Base-by-base conservation (phyloP, 2,329 filamentous ascomycete genomes). In the Aspergillus ruber region DNA sequence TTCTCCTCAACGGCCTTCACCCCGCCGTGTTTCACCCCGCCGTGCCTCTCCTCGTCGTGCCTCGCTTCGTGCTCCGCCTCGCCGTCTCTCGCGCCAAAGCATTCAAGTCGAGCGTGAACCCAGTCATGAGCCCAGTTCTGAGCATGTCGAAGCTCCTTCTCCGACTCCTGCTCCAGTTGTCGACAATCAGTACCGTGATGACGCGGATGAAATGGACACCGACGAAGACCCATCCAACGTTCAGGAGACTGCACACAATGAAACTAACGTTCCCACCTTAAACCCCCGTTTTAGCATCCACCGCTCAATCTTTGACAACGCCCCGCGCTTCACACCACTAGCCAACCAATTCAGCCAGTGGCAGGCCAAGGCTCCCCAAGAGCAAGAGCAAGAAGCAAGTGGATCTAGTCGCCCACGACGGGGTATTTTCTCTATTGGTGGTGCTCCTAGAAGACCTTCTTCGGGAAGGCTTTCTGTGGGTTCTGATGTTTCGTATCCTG, bases 251-350 rank as follows among this genome's bases (percentile, higher is more conserved):
- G 39, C 33, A 9, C 17, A 10, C n/a, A 8, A 36, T n/a, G 17
- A 15, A 21, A 17, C 10, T 18, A 21, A 29, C 25, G 8, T 29
- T 10, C 25, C 36, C 18, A 18, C 21, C 4, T 20, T 27, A 9
- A n/a, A 17, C 40, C 21, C 6, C 3, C 23, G 23, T 6, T n/a
- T 13, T 47, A 54, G 18, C 29, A 40, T 15, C 36, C 51, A 44
- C 2, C 48, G 53, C 29, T 51, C 61, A 25, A 40, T 50, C 18
- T 47, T 51, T 41, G 57, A 51, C 36, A 53, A 46, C 25, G 68
- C 69, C 15, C 61, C 80, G 44, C 81, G 82, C 2, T 84, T 86
- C 52, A 85, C 82, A 1, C 81, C 83, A 20, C 69, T 88, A 33
- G 80, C 80, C 3, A 71, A 77, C 33, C 78, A 84, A 56, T 68